Percentiles rank a stretch among this genome's conserved stretches.
phyloP scores from a whole-genome alignment of 495 filamentous ascomycete genomes.

The Wilcoxina mikolae region DNA sequence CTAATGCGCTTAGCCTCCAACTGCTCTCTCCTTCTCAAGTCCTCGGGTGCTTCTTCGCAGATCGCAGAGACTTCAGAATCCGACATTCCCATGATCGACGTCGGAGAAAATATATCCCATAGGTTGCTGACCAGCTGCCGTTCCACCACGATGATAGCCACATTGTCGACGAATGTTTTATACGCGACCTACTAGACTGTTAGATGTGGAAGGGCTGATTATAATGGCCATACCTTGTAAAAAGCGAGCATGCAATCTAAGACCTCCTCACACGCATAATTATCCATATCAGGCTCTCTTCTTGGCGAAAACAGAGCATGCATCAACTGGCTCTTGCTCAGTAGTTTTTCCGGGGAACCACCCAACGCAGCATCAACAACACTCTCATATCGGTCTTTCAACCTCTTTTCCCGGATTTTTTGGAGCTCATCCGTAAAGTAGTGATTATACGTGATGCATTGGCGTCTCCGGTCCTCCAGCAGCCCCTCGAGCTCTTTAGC shows the following conservation, averaged over 20 bases:
- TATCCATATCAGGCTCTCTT: conserved; percentile 29
- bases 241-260: conserved; percentile 39
- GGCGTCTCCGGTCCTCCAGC: conserved; percentile 27
- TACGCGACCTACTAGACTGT: conserved; percentile 39
- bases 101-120: conserved; percentile 33
- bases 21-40: conserved; percentile 33
- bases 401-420: conserved; percentile 27
- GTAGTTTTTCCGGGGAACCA: conserved; percentile 8
- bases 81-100: conserved; percentile 34
- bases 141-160: conserved; percentile 46
- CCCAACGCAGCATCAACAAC: conserved; percentile 11
- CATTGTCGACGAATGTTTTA: conserved; percentile 46
- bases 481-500: conserved; percentile 25
- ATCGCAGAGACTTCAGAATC: conserved; percentile 34
- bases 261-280: conserved; percentile 34
- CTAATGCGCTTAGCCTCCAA: conserved; percentile 38
- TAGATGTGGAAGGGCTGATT: conserved; percentile 1
- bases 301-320: not conserved
- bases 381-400: conserved; percentile 5
- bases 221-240: conserved; percentile 32
- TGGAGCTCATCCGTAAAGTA: conserved; percentile 39
- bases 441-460: conserved; percentile 46
- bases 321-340: conserved; percentile 16
- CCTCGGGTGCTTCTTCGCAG: conserved; percentile 37
- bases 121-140: conserved; percentile 39